Percentiles rank a stretch among this genome's conserved stretches.
These are phyloP conservation scores for Limnanthes douglasii DNA, from an alignment of 345 rosid species.

Conservation along the genomic window DNA sequence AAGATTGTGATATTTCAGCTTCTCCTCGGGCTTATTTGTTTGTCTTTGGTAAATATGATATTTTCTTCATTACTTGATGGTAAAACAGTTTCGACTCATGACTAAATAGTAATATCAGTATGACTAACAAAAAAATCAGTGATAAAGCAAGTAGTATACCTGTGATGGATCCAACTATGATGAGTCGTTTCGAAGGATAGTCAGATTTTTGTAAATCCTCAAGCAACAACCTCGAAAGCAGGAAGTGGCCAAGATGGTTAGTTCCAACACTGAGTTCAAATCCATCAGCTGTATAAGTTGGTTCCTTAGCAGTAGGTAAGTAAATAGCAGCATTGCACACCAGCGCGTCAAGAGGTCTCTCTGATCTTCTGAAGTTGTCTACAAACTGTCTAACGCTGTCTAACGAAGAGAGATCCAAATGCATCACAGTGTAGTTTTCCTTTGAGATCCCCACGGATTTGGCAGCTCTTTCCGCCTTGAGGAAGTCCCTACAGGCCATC, in stretches of 20 bases:
- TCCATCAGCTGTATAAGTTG: conserved; percentile 89
- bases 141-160: conserved; percentile 25
- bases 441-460: conserved; percentile 66
- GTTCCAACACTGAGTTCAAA: conserved; percentile 95
- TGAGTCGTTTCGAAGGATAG: conserved; percentile 76
- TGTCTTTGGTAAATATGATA: no score
- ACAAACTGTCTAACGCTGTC: conserved; percentile 89
- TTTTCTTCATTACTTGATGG: no score
- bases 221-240: conserved; percentile 66
- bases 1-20: no score
- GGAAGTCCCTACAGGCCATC: conserved; percentile 91
- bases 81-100: no score
- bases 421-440: conserved; percentile 79
- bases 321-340: conserved; percentile 96
- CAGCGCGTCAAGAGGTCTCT: conserved; percentile 60
- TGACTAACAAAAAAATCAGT: no score
- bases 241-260: conserved; percentile 90
- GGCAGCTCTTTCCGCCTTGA: conserved; percentile 66
- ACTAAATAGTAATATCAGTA: no score
- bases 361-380: conserved; percentile 46
- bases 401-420: conserved; percentile 84
- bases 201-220: conserved; percentile 72
- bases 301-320: conserved; percentile 81
- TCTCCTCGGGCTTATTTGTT: no score
- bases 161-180: conserved; percentile 93